Evolutionary conservation across 352 stramenopile species (phyloP), one percentile per base, ranked within the genome.

Genomic region (Globisporangium recalcitrans): DNA sequence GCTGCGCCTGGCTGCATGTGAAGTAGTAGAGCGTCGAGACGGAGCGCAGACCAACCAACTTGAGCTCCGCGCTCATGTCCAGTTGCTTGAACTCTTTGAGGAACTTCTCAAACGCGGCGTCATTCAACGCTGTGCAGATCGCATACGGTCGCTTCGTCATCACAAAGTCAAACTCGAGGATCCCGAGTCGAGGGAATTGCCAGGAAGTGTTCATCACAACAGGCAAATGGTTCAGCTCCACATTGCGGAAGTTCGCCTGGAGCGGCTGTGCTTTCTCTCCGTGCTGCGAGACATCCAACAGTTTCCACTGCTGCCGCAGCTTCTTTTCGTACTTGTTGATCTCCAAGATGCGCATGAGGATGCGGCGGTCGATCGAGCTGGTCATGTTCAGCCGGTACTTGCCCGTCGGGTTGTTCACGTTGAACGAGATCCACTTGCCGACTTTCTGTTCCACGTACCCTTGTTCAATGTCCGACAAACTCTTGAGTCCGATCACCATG

Each of bases 361-460:
- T 90, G n/a, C 80, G 77, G 3, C 82, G 71, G 58, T 91, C 82
- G 48, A 91, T 78, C 14, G 67, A 76, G 56, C 82, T 87, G 29
- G 75, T 62, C 82, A 91, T 87, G 54, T 88, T 88, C 16, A 91
- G 67, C 8, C 77, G 70, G 47, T 90, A 90, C 38, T 68, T 67
- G 11, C 82, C 82, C n/a, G 71, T 88, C 4, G 78, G 73, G n/a
- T 91, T 91, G 61, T 67, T 62, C 19, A 82, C 69, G 53, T 90
- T 90, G 58, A 91, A 90, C 1, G 80, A 88, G 58, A 89, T 82
- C 82, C 82, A 91, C 52, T 90, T 89, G 38, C 80, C 82, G 7
- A 91, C 78, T 16, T 84, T 82, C 54, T 82, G 73, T 55, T 90
- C 82, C 9, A 90, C 78, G 51, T 87, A 75, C 13, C 67, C 73